These are phyloP conservation scores for Fremontodendron californicum DNA, from an alignment of 345 rosid species.

Conservation along the genomic window DNA sequence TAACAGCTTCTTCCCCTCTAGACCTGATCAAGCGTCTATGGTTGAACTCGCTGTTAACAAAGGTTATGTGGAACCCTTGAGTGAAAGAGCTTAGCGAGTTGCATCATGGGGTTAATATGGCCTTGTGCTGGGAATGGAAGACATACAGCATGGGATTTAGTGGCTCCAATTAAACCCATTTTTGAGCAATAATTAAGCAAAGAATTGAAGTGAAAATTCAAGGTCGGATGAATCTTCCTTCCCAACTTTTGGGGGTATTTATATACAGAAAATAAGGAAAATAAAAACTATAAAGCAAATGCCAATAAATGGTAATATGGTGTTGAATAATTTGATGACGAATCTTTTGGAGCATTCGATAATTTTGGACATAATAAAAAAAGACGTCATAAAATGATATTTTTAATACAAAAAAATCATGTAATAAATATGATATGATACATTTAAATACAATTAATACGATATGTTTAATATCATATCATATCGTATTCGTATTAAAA, in stretches of 20 bases:
- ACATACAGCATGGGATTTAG: conserved; percentile 28
- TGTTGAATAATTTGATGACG: no score
- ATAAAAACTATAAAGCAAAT: not conserved
- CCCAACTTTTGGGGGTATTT: not conserved
- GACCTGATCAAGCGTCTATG: conserved; percentile 3
- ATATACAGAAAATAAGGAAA: not conserved
- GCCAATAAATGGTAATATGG: no score
- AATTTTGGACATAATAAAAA: no score
- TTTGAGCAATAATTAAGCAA: not conserved
- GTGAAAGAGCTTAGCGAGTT: conserved; percentile 42
- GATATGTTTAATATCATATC: no score
- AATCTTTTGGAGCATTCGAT: no score
- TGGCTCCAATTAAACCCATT: not conserved
- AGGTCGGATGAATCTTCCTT: not conserved
- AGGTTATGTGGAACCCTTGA: conserved; percentile 36
- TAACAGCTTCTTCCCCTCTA: not conserved
- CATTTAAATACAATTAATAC: no score
- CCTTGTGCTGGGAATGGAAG: conserved; percentile 43
- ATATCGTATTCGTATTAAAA: no score
- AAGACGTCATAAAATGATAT: no score
- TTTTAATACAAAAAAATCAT: no score
- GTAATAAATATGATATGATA: no score
- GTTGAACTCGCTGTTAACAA: conserved; percentile 16
- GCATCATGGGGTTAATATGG: conserved; percentile 36
- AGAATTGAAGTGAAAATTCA: not conserved